Evolutionary conservation across 2,329 filamentous ascomycete species (phyloP), one percentile per base, ranked within the genome.

Genomic region (Fusarium denticulatum): DNA sequence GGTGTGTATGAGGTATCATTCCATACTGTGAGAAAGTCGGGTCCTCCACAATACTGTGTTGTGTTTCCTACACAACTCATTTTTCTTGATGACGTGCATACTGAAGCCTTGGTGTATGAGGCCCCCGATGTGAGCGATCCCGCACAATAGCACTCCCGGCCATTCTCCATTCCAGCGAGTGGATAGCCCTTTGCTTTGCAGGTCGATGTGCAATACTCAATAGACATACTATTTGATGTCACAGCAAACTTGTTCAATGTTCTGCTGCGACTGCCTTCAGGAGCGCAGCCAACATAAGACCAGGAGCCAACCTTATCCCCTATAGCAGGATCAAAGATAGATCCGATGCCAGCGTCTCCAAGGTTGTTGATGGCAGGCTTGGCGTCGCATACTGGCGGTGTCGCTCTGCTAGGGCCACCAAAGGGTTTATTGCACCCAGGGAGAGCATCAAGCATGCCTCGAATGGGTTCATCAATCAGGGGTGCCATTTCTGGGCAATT

Each of bases 21-120:
- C 74, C 74, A 76, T 20, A 76, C 32, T 3, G 74, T 76, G 10
- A 77, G 67, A 6, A 71, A 26, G 20, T 55, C 60, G 0, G 74
- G 74, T 16, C 72, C 75, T 55, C 75, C 75, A 26, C 75, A 76
- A 18, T 68, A 76, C 20, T 76, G 72, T n/a, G 72, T 74, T 64
- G 60, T 61, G 14, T 76, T 76, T 14, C 75, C 74, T 3, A 36
- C 50, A 26, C 75, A 76, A 16, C 53, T 30, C 74, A 76, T 77
- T 49, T 77, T 77, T 15, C 59, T 60, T 15, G 63, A 34, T 13
- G 72, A 60, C 14, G 64, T 37, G 24, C 75, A 76, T 24, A 30
- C 58, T 8, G 72, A 61, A 10, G 70, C 47, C 7, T 70, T 72
- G 39, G 60, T 64, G 26, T 77, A 77, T 3, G 75, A 77, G 30